phyloP scores from a whole-genome alignment of 1,284 basidiomycete species.

The Ustilago sp. region DNA sequence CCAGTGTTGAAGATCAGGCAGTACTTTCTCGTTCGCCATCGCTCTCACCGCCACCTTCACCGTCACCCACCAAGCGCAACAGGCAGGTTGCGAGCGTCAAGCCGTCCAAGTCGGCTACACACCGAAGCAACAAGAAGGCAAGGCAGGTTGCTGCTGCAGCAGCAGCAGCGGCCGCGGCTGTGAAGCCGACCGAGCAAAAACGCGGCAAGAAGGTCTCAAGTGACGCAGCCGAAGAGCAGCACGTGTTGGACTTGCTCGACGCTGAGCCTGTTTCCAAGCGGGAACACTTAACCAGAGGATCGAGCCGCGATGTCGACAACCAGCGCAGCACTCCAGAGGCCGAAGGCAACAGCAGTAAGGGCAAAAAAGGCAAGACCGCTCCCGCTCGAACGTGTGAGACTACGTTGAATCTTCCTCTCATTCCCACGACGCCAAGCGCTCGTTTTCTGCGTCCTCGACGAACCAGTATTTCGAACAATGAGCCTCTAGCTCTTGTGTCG shows the following conservation, averaged over 20 bases:
- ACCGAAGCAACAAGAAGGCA: constrained; percentile 29
- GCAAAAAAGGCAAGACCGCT: neutral
- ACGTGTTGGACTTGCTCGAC: constrained; percentile 18
- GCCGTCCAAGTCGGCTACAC: constrained; percentile 25
- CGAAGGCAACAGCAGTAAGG: constrained; percentile 12
- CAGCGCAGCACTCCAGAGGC: neutral
- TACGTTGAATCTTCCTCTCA: neutral
- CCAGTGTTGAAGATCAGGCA: neutral
- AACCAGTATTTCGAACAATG: constrained; percentile 11
- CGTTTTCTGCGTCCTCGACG: constrained; percentile 24
- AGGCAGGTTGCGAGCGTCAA: constrained; percentile 11
- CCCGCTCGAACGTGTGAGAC: neutral
- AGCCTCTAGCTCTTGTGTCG: neutral
- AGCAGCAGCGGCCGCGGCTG: constrained; percentile 15
- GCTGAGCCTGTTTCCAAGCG: constrained; percentile 17
- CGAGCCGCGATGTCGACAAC: neutral
- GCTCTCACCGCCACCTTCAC: constrained; percentile 35
- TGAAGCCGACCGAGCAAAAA: constrained; percentile 15
- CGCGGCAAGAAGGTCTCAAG: neutral
- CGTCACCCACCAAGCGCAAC: constrained; percentile 38
- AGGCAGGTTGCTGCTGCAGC: constrained; percentile 23
- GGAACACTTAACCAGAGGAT: constrained; percentile 2
- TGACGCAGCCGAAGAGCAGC: constrained; percentile 31
- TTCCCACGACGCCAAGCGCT: constrained; percentile 15
- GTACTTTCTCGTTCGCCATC: constrained; percentile 22